phyloP scores from a whole-genome alignment of 2,329 filamentous ascomycete species.

The Cadophora luteo-olivacea region DNA sequence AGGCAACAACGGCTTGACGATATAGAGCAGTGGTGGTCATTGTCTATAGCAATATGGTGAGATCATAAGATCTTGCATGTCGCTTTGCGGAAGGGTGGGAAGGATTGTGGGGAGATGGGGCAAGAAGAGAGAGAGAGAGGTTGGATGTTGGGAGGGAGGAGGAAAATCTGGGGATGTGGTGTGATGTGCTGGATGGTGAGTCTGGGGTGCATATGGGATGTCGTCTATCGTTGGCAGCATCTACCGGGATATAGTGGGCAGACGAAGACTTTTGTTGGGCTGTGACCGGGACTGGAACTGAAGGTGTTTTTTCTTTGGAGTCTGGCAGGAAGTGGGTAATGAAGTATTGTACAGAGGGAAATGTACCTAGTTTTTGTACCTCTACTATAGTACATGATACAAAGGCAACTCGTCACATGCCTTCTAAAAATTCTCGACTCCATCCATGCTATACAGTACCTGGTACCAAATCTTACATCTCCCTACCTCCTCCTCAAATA shows the following conservation, averaged over 20 bases:
- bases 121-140: not conserved
- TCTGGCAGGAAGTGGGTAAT: not conserved
- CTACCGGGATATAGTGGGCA: not conserved
- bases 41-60: not conserved
- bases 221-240: not conserved
- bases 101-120: not conserved
- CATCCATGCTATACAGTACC: not conserved
- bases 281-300: not conserved
- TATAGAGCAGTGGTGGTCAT: not conserved
- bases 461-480: constrained; percentile 17
- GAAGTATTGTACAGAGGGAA: constrained; percentile 18
- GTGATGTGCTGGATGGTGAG: not conserved
- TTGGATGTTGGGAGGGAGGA: not conserved
- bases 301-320: not conserved
- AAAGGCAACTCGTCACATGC: constrained; percentile 14
- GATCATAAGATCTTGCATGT: not conserved
- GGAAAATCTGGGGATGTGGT: not conserved
- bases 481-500: constrained; percentile 65
- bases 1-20: not conserved
- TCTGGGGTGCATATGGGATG: not conserved
- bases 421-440: not conserved
- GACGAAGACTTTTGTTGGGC: not conserved
- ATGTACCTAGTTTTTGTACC: constrained; percentile 11
- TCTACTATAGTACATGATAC: constrained; percentile 33
- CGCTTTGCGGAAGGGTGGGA: not conserved